Evolutionary conservation across 495 filamentous ascomycete species (phyloP), one percentile per base, ranked within the genome.

Genomic region (Penicillium argentinense): DNA sequence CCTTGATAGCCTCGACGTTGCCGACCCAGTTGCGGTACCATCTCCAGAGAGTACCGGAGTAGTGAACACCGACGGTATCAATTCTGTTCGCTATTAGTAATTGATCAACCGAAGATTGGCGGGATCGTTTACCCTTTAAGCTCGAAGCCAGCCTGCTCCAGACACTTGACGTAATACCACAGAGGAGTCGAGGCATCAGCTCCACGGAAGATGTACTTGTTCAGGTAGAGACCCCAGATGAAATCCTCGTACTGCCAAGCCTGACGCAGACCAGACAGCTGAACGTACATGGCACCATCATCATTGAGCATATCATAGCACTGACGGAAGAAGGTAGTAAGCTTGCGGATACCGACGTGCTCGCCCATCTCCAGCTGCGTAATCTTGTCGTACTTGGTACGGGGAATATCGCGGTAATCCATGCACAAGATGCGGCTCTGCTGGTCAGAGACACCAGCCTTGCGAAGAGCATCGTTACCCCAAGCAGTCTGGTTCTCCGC

Each of bases 301-400:
- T 95, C 89, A 37, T 91, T 82, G 14, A 95, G 79, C 89, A 95
- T 92, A 59, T 90, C 82, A 60, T 90, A 76, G 39, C 85, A 80
- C 65, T 91, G 87, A 49, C 72, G 76, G 56, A 85, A 71, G 73
- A 92, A 92, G 22, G 62, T 55, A 29, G 69, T 64, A 44, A 91
- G 83, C 57, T 88, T 79, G 34, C 85, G 81, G 27, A 95, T 81
- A 68, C 89, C 89, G 46, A 95, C 89, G 62, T 95, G 89, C 73
- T 95, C 88, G 22, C 84, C 87, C 89, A 95, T 95, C 71, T 95
- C 89, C 14, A 95, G 79, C 59, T 85, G 88, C 28, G 87, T 89
- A 62, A 95, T 92, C 76, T 91, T 92, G 59, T 89, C 75, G 68
- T 87, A 95, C 32, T 75, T 69, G 45, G 76, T 68, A 3, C 81